Conservation (phyloP, 768 basidiomycete genomes). For the Lactifluus subvellereus region DNA sequence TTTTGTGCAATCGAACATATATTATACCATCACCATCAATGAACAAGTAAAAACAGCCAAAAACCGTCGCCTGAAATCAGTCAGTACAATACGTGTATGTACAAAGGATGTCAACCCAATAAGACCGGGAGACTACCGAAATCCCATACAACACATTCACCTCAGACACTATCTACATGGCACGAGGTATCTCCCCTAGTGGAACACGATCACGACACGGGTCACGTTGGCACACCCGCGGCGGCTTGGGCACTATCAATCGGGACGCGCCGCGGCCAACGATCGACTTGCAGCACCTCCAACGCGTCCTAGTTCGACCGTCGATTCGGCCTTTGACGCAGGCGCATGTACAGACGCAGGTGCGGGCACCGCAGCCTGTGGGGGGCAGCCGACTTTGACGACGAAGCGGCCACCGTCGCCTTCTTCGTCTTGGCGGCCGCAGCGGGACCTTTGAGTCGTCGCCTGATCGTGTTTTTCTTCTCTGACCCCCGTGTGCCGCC, state of each 20-base stretch:
- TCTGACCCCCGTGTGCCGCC: slow-evolving; percentile 13
- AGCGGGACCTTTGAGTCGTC: slow-evolving; percentile 17
- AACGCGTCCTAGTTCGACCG: too few relatives aligned
- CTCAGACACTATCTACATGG: background rate
- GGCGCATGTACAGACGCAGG: slow-evolving; percentile 37
- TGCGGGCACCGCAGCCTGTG: background rate
- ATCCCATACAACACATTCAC: background rate
- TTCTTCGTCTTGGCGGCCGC: slow-evolving; percentile 7
- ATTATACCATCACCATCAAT: background rate
- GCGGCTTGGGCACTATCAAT: slow-evolving; percentile 64
- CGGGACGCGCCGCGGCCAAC: slow-evolving; percentile 45
- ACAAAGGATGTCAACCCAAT: background rate
- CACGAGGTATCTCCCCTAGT: background rate
- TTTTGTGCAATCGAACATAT: background rate
- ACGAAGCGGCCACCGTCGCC: background rate
- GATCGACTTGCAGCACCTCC: too few relatives aligned
- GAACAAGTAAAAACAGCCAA: background rate
- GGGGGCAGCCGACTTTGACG: background rate
- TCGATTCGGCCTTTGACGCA: slow-evolving; percentile 29
- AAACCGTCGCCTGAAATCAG: too few relatives aligned
- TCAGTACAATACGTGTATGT: slow-evolving; percentile 16
- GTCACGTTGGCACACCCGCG: slow-evolving; percentile 42
- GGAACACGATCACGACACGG: slow-evolving; percentile 32
- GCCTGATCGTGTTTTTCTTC: slow-evolving; percentile 25
- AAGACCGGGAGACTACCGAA: too few relatives aligned